A percentile compares a stretch with the other conserved stretches of the same genome.
Conservation (phyloP, 495 filamentous ascomycete genomes). For the Podospora comata region DNA sequence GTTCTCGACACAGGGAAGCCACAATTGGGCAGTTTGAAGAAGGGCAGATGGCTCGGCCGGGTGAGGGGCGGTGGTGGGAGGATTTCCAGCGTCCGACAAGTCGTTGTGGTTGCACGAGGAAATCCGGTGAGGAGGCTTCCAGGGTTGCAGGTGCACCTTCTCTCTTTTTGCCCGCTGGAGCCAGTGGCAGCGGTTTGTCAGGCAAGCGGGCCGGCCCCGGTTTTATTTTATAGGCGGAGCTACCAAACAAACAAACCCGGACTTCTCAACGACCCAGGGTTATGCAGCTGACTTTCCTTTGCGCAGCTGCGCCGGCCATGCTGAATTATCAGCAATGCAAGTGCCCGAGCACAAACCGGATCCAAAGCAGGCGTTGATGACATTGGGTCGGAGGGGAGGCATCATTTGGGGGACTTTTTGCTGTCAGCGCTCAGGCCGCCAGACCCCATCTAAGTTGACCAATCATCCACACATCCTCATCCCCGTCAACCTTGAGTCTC, state of each 20-base stretch:
- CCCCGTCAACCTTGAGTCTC: neutral
- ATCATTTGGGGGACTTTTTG: neutral
- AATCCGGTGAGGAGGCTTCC: conserved; percentile 21
- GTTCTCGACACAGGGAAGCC: conserved; percentile 12
- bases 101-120: conserved; percentile 29
- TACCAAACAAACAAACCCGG: neutral
- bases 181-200: neutral
- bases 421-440: neutral
- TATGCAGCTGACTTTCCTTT: neutral
- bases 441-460: too few relatives aligned
- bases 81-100: conserved; percentile 13
- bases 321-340: conserved; percentile 4
- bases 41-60: conserved; percentile 13
- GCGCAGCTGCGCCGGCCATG: neutral
- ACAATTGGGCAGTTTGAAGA: conserved; percentile 27
- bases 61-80: conserved; percentile 20
- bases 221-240: conserved; percentile 12
- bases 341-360: conserved; percentile 3
- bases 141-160: conserved; percentile 11
- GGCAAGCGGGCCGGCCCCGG: neutral
- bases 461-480: too few relatives aligned
- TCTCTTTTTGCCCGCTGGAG: neutral
- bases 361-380: conserved; percentile 1
- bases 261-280: neutral
- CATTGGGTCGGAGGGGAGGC: neutral